Evolutionary conservation across 352 stramenopile species (phyloP).

Genomic region (Phytopythium boreale): DNA sequence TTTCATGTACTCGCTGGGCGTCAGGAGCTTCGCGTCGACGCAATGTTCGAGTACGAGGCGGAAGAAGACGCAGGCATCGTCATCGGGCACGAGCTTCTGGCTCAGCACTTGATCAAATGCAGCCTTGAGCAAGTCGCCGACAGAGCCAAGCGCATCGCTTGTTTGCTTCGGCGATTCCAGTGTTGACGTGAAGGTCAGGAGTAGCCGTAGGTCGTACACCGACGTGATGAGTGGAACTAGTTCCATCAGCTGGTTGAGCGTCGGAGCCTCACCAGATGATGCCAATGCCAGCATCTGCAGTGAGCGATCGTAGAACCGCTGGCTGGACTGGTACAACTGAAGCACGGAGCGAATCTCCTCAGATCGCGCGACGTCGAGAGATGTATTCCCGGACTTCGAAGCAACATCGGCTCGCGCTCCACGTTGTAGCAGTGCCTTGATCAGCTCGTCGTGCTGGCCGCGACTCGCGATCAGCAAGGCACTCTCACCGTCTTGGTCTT

Average conservation of each 20-base stretch:
- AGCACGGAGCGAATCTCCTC: not conserved
- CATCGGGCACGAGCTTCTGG: conserved; percentile 28
- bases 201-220: conserved; percentile 23
- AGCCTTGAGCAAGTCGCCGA: conserved; percentile 4
- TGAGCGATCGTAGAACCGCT: not conserved
- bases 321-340: not conserved
- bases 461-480: no score
- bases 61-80: conserved; percentile 22
- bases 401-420: not conserved
- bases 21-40: conserved; percentile 8
- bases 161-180: not conserved
- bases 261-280: conserved; percentile 3
- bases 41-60: conserved; percentile 23
- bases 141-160: not conserved
- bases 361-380: not conserved
- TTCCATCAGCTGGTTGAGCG: conserved; percentile 9
- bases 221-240: conserved; percentile 26
- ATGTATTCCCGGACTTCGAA: not conserved
- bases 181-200: conserved; percentile 16
- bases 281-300: not conserved
- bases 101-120: conserved; percentile 24
- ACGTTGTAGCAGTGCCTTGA: not conserved
- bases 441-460: no score
- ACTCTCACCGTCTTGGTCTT: no score
- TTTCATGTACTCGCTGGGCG: conserved; percentile 15